A percentile compares a stretch with the other conserved stretches of the same genome.
Evolutionary conservation across 2,329 filamentous ascomycete genomes (phyloP).

Genomic region (Gremmenia infestans): DNA sequence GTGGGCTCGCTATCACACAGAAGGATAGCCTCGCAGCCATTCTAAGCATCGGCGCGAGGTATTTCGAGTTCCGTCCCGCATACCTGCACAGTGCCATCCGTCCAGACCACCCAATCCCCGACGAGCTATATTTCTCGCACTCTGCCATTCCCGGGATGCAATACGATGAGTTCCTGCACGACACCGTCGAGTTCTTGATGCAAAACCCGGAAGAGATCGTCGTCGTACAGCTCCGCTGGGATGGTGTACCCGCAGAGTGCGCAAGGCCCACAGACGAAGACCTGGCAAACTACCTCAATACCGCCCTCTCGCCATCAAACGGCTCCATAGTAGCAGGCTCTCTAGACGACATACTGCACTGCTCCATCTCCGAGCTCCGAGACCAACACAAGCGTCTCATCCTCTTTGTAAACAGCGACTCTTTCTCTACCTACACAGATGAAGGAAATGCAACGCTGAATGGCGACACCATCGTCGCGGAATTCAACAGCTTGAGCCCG

Average conservation of each 20-base stretch:
- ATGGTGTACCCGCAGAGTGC: constrained; percentile 45
- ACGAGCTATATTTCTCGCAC: constrained; percentile 47
- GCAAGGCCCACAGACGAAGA: constrained; percentile 38
- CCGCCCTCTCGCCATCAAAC: constrained; percentile 30
- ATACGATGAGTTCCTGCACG: constrained; percentile 39
- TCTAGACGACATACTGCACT: constrained; percentile 32
- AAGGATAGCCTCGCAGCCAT: constrained; percentile 43
- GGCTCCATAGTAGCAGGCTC: constrained; percentile 26
- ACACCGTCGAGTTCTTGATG: constrained; percentile 38
- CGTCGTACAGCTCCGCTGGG: constrained; percentile 46
- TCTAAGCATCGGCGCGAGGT: constrained; percentile 42
- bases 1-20: constrained; percentile 45
- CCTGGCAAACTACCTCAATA: constrained; percentile 34
- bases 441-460: constrained; percentile 38
- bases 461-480: constrained; percentile 35
- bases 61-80: constrained; percentile 49
- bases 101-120: constrained; percentile 34
- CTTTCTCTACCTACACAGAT: constrained; percentile 38
- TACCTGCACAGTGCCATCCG: constrained; percentile 41
- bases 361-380: constrained; percentile 33
- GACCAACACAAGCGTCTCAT: constrained; percentile 35
- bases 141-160: constrained; percentile 46
- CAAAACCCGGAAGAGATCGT: constrained; percentile 41
- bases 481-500: constrained; percentile 33
- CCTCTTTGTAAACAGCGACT: constrained; percentile 34